phyloP scores from a whole-genome alignment of 2,329 filamentous ascomycete species.

The Colletotrichum sp. region DNA sequence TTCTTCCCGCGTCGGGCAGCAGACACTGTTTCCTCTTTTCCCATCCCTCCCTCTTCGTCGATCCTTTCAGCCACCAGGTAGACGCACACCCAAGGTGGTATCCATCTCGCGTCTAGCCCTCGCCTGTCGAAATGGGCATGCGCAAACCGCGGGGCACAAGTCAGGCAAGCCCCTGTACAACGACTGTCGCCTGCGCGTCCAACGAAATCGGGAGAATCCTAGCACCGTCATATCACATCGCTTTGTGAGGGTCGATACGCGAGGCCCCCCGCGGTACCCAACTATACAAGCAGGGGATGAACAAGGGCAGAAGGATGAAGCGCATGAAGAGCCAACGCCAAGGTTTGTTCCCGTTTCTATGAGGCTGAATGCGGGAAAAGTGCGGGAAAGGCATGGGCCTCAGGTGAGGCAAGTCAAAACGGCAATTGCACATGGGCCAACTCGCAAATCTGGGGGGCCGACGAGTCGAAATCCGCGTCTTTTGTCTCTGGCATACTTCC shows the following conservation, averaged over 20 bases:
- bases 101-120: background rate
- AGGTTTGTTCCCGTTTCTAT: background rate
- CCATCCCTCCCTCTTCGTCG: background rate
- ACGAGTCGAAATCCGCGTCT: background rate
- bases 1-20: background rate
- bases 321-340: background rate
- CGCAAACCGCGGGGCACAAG: background rate
- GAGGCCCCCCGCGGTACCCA: background rate
- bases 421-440: background rate
- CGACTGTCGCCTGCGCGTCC: background rate
- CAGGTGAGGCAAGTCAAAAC: background rate
- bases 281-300: background rate
- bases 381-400: background rate
- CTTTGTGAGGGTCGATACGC: background rate
- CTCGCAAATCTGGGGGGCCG: background rate
- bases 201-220: background rate
- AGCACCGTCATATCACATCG: background rate
- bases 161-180: background rate
- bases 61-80: background rate
- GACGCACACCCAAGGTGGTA: background rate
- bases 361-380: background rate
- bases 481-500: background rate
- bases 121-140: background rate
- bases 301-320: background rate
- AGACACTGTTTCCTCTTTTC: background rate